Conservation (phyloP, 2,329 filamentous ascomycete species). For the Hypoxylon sp. region DNA sequence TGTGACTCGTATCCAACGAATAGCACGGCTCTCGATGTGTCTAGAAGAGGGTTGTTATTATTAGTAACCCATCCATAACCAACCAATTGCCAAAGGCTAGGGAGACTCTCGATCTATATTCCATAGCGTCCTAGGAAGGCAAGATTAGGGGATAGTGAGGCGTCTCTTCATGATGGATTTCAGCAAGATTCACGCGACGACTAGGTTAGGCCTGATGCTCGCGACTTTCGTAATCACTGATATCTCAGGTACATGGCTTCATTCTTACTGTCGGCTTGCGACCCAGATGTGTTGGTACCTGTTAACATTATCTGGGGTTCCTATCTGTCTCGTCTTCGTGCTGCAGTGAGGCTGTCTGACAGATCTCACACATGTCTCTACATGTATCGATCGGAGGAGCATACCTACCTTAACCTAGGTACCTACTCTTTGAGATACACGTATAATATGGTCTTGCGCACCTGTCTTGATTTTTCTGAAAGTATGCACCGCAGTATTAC, state of each 20-base stretch:
- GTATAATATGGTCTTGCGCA: no score
- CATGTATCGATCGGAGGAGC: background rate
- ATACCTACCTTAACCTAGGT: no score
- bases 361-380: background rate
- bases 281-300: background rate
- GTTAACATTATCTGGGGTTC: background rate
- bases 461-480: background rate
- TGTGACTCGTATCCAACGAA: background rate
- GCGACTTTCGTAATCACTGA: no score
- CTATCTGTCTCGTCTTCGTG: no score
- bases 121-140: background rate
- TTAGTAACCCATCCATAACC: background rate
- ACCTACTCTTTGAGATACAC: no score
- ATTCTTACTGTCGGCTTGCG: background rate
- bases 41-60: background rate
- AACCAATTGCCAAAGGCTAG: background rate
- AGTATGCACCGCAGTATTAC: background rate
- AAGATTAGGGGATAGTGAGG: background rate
- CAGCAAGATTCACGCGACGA: no score
- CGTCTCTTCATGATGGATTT: background rate
- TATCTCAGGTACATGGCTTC: no score
- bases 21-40: background rate
- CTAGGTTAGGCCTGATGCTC: no score
- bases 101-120: background rate
- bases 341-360: no score